Conservation (phyloP, 352 stramenopile species). For the Phytophthora hybrid region DNA sequence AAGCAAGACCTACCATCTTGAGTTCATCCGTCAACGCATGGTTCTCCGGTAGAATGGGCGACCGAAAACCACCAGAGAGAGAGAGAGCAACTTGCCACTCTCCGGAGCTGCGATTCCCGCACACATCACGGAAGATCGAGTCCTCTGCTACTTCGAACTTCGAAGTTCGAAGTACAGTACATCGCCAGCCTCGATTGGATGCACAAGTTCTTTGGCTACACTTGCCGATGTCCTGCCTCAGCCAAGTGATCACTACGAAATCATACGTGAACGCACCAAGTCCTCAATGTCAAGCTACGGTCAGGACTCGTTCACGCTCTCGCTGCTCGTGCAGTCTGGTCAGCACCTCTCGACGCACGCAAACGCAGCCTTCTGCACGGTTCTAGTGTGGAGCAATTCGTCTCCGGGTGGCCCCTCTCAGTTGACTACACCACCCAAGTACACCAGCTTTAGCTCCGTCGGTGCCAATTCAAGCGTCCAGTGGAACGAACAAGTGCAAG, state of each 20-base stretch:
- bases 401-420: neutral
- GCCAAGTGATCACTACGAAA: slow-evolving; percentile 19
- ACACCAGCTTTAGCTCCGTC: slow-evolving; percentile 17
- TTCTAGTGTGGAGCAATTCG: slow-evolving; percentile 28
- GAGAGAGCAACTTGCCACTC: slow-evolving; percentile 7
- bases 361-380: slow-evolving; percentile 27
- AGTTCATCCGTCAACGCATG: neutral
- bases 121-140: neutral
- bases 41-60: slow-evolving; percentile 7
- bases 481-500: slow-evolving; percentile 35
- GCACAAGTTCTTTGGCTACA: slow-evolving; percentile 33
- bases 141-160: too few relatives aligned
- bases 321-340: slow-evolving; percentile 20
- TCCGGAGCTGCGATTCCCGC: slow-evolving; percentile 8
- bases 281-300: slow-evolving; percentile 17
- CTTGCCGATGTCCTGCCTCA: neutral
- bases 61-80: neutral
- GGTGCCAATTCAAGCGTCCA: slow-evolving; percentile 2
- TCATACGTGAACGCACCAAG: neutral
- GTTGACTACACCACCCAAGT: slow-evolving; percentile 22
- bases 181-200: neutral
- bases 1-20: neutral
- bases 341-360: slow-evolving; percentile 16
- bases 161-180: too few relatives aligned
- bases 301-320: slow-evolving; percentile 21